Percentiles rank a stretch among this genome's conserved stretches.
These are phyloP conservation scores for Tephrocybe rancida DNA, from an alignment of 768 basidiomycete species.

Conservation along the genomic window DNA sequence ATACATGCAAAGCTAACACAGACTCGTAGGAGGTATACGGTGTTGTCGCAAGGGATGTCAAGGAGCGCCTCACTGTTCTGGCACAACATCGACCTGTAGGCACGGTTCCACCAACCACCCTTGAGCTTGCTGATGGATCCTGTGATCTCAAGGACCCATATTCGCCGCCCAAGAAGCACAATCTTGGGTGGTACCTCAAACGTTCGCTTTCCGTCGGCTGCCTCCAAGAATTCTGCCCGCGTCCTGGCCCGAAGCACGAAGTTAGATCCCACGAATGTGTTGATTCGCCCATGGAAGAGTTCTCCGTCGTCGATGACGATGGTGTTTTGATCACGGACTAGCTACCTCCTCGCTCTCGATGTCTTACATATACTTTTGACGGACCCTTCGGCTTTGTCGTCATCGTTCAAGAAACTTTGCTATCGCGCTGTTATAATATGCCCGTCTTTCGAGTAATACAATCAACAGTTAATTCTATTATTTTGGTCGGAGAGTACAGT, in stretches of 20 bases:
- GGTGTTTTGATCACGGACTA: background rate
- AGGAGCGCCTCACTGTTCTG: slow-evolving; percentile 29
- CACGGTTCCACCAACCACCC: background rate
- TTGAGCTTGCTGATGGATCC: background rate
- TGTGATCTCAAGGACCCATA: slow-evolving; percentile 35
- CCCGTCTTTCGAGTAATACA: background rate
- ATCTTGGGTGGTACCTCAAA: slow-evolving; percentile 41
- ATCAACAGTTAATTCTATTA: slow-evolving; percentile 6
- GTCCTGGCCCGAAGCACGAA: slow-evolving; percentile 3
- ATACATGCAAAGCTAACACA: background rate
- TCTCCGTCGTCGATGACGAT: slow-evolving; percentile 3
- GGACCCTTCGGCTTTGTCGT: background rate
- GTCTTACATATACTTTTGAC: background rate
- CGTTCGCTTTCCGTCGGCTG: slow-evolving; percentile 38
- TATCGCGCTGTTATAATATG: no score
- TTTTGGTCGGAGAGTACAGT: background rate
- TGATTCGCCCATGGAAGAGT: background rate
- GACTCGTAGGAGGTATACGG: slow-evolving; percentile 34
- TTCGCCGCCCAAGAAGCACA: slow-evolving; percentile 34
- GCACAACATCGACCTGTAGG: slow-evolving; percentile 32
- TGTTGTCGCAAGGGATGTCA: slow-evolving; percentile 26
- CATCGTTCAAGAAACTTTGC: no score
- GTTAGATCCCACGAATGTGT: background rate
- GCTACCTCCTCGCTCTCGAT: background rate
- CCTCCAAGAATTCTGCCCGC: slow-evolving; percentile 33